phyloP scores from a whole-genome alignment of 768 basidiomycete species.

The Kwoniella bestiolae region DNA sequence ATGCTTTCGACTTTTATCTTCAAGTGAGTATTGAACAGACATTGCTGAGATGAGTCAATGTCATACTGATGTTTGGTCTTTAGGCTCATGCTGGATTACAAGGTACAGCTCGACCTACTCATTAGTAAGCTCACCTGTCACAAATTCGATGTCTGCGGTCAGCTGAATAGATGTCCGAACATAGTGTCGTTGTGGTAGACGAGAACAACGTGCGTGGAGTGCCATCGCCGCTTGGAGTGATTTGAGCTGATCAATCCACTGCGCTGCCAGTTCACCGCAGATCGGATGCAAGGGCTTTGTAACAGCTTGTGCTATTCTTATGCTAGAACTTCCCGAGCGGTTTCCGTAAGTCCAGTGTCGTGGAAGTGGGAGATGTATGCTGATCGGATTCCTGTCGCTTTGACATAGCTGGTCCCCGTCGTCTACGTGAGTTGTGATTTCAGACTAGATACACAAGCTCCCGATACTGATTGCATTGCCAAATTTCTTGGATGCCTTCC shows the following conservation, averaged over 20 bases:
- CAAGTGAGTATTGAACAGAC: slow-evolving; percentile 15
- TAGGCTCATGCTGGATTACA: slow-evolving; percentile 51
- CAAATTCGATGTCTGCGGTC: not conserved
- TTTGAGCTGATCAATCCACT: not conserved
- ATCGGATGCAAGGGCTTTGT: slow-evolving; percentile 36
- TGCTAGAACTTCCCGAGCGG: slow-evolving; percentile 37
- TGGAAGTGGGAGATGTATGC: slow-evolving; percentile 22
- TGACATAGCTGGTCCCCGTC: slow-evolving; percentile 20
- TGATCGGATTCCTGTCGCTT: not conserved
- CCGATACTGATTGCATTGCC: no score
- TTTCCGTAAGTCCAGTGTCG: slow-evolving; percentile 28
- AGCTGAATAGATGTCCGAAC: not conserved
- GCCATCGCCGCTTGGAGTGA: not conserved
- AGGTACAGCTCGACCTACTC: slow-evolving; percentile 55
- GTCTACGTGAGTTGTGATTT: slow-evolving; percentile 20
- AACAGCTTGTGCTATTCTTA: slow-evolving; percentile 42
- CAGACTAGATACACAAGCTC: no score
- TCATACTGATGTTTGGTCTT: not conserved
- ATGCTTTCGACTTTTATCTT: slow-evolving; percentile 55
- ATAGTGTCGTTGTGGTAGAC: slow-evolving; percentile 31
- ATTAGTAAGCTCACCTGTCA: slow-evolving; percentile 43
- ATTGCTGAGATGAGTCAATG: no score
- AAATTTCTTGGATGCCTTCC: not conserved
- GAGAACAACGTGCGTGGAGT: slow-evolving; percentile 31
- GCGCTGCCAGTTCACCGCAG: slow-evolving; percentile 31